Evolutionary conservation across 1,284 basidiomycete species (phyloP), one percentile per base, ranked within the genome.

Genomic region (Ceratobasidium sp.): DNA sequence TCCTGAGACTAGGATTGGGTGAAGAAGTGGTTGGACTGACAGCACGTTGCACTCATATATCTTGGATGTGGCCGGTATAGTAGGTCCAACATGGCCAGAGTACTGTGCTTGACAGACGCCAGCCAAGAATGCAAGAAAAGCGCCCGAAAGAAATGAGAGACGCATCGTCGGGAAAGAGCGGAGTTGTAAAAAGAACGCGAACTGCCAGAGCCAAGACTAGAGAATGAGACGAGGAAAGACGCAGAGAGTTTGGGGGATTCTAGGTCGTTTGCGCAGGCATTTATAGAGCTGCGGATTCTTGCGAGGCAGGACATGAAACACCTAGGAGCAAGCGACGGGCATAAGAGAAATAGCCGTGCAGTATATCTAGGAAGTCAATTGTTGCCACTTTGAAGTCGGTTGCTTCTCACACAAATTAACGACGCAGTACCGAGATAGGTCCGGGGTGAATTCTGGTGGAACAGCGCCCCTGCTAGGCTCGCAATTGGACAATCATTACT

Each of bases 31-130:
- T 18, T 49, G 20, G 1, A 73, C 72, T 66, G 15, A 75, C 72
- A 75, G 39, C 39, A 75, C 72, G 39, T 75, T 75, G 72, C 72
- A 75, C 60, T 75, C 72, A 20, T 64, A 75, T 46, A 66, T 75
- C 61, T 75, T 75, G 60, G 72, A 75, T 75, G 72, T 55, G 23
- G 61, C 60, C 40, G 72, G 60, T n/a, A 66, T 61, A 55, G 72
- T 64, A 2, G 72, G 72, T 13, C 72, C 72, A 46, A 75, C 72
- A 23, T 55, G 72, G 60, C 72, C 72, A 26, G 51, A 15, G 49
- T 64, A 26, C 72, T 75, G 72, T 28, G 72, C 72, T 61, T 75
- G 72, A 49, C 72, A 75, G 60, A 75, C 39, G 53, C 60, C 61
- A 28, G 61, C 61, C 46, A 75, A 20, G 39, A 75, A 13, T 64